These are phyloP conservation scores for Euphrasia arctica DNA, from an alignment of 305 asterid genomes.

Conservation along the genomic window DNA sequence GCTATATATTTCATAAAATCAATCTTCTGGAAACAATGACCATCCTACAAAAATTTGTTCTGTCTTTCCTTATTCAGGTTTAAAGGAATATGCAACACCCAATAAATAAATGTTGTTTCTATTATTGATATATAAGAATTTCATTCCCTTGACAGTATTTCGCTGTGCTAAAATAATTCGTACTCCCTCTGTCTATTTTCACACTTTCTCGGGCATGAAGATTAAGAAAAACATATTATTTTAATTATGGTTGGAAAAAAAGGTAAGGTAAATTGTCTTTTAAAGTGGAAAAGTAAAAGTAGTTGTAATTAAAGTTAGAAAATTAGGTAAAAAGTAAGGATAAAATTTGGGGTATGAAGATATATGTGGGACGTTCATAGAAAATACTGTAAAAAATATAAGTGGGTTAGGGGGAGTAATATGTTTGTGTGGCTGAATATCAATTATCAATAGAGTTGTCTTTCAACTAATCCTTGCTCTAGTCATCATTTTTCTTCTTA, in stretches of 20 bases:
- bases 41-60: constrained; percentile 2
- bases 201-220: no score
- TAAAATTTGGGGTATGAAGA: no score
- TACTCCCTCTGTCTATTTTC: no score
- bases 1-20: not conserved
- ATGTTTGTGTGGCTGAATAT: not conserved
- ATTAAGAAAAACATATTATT: no score
- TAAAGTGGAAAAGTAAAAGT: no score
- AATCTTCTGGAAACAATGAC: not conserved
- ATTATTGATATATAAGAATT: not conserved
- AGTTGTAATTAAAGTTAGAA: no score
- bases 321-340: no score
- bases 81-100: not conserved
- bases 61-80: not conserved
- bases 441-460: not conserved
- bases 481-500: constrained; percentile 13
- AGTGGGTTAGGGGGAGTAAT: not conserved
- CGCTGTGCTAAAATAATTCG: not conserved
- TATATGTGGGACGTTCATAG: no score
- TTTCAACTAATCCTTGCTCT: not conserved
- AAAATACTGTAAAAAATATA: no score
- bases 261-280: no score
- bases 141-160: not conserved
- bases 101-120: not conserved
- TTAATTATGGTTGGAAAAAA: no score